Base-by-base conservation (phyloP, 2,329 filamentous ascomycete species). In the Metarhizium robertsii region DNA sequence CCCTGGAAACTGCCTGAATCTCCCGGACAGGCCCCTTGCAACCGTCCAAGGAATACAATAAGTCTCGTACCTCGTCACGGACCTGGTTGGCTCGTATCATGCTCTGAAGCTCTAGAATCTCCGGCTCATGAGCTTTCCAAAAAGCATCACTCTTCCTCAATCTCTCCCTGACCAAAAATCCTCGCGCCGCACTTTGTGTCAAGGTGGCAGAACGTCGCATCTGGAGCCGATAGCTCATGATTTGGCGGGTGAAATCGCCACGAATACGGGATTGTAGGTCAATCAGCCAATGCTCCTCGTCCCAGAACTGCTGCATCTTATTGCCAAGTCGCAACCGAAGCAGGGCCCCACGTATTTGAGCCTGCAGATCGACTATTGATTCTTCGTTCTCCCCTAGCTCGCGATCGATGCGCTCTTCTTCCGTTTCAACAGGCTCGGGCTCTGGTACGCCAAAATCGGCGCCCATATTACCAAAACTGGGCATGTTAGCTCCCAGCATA, bases 401-500 rank as follows among this genome's bases (percentile, higher is more conserved):
- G 54, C 91, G 80, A 51, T 92, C 83, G 55, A 94, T 86, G 47
- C 91, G 80, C 64, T 97, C 91, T 65, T 97, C 89, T 63, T 97
- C 92, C 0, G 89, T 91, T 66, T 97, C 94, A 66, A 88, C 84
- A 0, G 87, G 87, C 64, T 91, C 86, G 0, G 87, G 88, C 55
- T 87, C 90, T 29, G 70, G 64, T 6, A 92, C 87, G 42, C 90
- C 91, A 76, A 99, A 96, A 66, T 94, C 92, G 60, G 91, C 92
- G 52, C 92, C 87, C 88, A 99, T 97, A 57, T 92, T 95, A 55
- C 91, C 91, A 74, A 99, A 99, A 74, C 90, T 96, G 43, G 94
- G 94, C 91, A 99, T 96, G 66, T 83, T 95, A 60, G 92, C 83
- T 54, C 95, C 95, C 60, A 95, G 86, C 71, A 94, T 95, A 75